Evolutionary conservation across 2,329 filamentous ascomycete species (phyloP), one percentile per base, ranked within the genome.

Genomic region (Dichotomopilus funicola): DNA sequence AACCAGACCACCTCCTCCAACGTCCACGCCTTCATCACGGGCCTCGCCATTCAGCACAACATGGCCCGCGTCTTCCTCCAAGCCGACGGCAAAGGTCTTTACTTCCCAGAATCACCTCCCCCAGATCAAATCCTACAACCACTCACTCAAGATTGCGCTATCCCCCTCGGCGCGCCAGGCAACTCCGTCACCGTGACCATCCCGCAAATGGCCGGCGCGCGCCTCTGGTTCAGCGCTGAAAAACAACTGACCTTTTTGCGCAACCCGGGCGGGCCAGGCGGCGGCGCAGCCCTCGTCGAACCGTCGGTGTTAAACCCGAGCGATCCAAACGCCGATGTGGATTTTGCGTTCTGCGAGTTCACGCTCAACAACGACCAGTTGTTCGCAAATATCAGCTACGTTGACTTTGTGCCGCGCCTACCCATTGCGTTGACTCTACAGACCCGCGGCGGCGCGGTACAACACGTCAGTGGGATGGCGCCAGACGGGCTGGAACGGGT

Each of bases 1-100:
- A 64, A 64, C 60, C 53, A 52, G 8, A 52, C 61, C 13, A 51
- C 58, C 5, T 41, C 53, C 33, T 12, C 44, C 19, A 44, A 55
- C 27, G 77, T 85, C 7, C 86, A 78, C 61, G 83, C 82, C 41
- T 86, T 85, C 67, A 81, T 89, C 65, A 88, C 82, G 4, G 84
- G 84, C 9, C 74, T 77, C 31, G 80, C 82, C 1, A 69, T 86
- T 36, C 76, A 82, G 47, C 63, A 69, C 52, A 62, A 64, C 54
- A 64, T 66, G 33, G 62, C 66, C 49, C 71, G 71, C n/a, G 70
- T 70, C 49, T 64, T 75, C 34, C 61, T 75, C 57, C 67, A 68
- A 52, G 62, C 70, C 59, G 76, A 81, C 49, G 76, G 77, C 63
- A 77, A 77, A 59, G 71, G 72, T 2, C 71, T 82, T 10, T 80